These are phyloP conservation scores for Pseudoscleropodium purum DNA, from an alignment of 225 moss, liverwort and hornwort genomes.

Conservation along the genomic window DNA sequence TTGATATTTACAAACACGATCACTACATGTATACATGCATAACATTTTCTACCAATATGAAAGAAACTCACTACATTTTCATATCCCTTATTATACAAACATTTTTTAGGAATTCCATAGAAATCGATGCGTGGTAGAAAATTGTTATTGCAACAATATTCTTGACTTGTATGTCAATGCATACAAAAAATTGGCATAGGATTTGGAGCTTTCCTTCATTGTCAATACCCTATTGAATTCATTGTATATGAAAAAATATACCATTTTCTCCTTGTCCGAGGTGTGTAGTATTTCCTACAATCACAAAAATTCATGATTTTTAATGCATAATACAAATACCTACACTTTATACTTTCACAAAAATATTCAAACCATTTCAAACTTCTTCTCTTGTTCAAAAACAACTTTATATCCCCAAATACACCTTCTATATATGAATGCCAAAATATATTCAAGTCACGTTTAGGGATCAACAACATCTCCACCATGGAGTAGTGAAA, in stretches of 20 bases:
- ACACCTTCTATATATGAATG: no score
- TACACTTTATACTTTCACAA: no score
- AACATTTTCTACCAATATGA: not conserved
- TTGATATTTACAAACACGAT: no score
- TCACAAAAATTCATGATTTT: not conserved
- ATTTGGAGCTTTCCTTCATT: not conserved
- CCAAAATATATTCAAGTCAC: no score
- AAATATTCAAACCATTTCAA: not conserved
- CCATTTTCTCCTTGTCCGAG: not conserved
- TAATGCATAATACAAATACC: not conserved
- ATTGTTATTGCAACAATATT: accelerated
- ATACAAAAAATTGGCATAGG: not conserved
- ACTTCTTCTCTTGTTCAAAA: not conserved
- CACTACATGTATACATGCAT: not conserved
- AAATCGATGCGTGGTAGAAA: not conserved
- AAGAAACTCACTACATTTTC: not conserved
- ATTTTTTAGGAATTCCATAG: accelerated
- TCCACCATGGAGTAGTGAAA: no score
- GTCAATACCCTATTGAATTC: accelerated
- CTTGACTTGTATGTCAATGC: not conserved
- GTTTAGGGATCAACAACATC: no score
- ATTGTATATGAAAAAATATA: accelerated
- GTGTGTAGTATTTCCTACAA: not conserved
- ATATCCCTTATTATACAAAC: not conserved
- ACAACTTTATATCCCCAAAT: not conserved